Percentiles rank a stretch among this genome's conserved stretches.
Evolutionary conservation across 2,329 filamentous ascomycete species (phyloP).

Genomic region (Xylariaceae sp.): DNA sequence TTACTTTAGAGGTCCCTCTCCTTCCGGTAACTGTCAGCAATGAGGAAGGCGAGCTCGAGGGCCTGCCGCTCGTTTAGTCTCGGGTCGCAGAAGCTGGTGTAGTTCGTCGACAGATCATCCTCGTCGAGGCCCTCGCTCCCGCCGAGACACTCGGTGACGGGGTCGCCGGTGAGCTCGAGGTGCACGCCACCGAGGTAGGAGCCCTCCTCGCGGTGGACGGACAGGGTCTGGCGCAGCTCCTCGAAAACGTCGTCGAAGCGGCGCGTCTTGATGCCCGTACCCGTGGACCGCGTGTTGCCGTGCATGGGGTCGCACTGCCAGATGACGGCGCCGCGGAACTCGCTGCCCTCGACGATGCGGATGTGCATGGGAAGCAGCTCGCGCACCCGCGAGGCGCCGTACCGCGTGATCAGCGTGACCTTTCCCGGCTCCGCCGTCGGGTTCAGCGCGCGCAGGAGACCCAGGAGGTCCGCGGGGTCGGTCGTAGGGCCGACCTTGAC

Average conservation of each 20-base stretch:
- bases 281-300: constrained; percentile 67
- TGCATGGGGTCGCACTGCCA: constrained; percentile 99
- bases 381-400: constrained; percentile 74
- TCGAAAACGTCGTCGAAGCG: constrained; percentile 85
- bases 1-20: constrained; percentile 29
- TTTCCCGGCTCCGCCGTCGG: constrained; percentile 79
- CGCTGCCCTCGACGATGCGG: constrained; percentile 76
- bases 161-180: constrained; percentile 90
- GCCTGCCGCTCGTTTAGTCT: constrained; percentile 96
- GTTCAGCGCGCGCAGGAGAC: constrained; percentile 80
- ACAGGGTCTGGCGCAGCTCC: constrained; percentile 77
- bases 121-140: constrained; percentile 83
- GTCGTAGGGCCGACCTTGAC: constrained; percentile 94
- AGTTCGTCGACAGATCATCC: constrained; percentile 82
- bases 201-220: constrained; percentile 75
- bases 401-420: constrained; percentile 92
- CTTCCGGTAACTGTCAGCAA: constrained; percentile 69
- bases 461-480: constrained; percentile 66
- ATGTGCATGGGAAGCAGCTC: constrained; percentile 79
- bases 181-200: constrained; percentile 92
- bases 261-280: constrained; percentile 81
- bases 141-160: constrained; percentile 92
- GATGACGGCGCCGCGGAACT: constrained; percentile 62
- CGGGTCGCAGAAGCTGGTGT: constrained; percentile 94
- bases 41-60: constrained; percentile 86